Conservation (phyloP, 371 early-diverging fungal genomes). For the Mucor indicus region DNA sequence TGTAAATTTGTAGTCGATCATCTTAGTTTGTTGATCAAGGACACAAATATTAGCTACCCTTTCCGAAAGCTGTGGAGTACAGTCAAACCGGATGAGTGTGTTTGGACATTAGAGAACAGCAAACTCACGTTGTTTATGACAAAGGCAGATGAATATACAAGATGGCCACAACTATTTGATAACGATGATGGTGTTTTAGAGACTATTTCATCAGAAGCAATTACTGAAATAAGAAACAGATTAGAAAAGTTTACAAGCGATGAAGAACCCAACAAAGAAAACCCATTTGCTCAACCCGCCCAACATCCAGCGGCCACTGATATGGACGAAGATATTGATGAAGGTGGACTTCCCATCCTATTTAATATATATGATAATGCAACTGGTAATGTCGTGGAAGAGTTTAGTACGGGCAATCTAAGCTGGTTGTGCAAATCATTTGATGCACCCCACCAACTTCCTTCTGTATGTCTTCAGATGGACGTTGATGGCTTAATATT, state of each 20-base stretch:
- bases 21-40: conserved; percentile 44
- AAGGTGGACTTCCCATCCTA: conserved; percentile 50
- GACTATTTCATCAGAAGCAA: conserved; percentile 61
- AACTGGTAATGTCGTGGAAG: conserved; percentile 28
- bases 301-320: conserved; percentile 57
- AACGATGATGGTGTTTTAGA: conserved; percentile 73
- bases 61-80: conserved; percentile 36
- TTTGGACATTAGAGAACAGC: conserved; percentile 74
- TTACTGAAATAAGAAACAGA: conserved; percentile 56
- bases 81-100: conserved; percentile 58
- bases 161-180: conserved; percentile 79
- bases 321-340: conserved; percentile 70
- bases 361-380: conserved; percentile 43
- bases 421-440: conserved; percentile 57
- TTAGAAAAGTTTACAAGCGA: conserved; percentile 68
- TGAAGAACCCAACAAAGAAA: conserved; percentile 7
- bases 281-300: conserved; percentile 10
- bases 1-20: conserved; percentile 53
- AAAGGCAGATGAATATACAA: conserved; percentile 55
- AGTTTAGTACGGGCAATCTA: conserved; percentile 37
- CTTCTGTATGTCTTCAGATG: conserved; percentile 60
- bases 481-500: conserved; percentile 80
- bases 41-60: conserved; percentile 25
- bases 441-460: conserved; percentile 18
- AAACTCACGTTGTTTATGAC: conserved; percentile 66